A percentile compares a stretch with the other conserved stretches of the same genome.
phyloP scores from a whole-genome alignment of 1,139 yeast species.

The Insectozyma bohioensis region DNA sequence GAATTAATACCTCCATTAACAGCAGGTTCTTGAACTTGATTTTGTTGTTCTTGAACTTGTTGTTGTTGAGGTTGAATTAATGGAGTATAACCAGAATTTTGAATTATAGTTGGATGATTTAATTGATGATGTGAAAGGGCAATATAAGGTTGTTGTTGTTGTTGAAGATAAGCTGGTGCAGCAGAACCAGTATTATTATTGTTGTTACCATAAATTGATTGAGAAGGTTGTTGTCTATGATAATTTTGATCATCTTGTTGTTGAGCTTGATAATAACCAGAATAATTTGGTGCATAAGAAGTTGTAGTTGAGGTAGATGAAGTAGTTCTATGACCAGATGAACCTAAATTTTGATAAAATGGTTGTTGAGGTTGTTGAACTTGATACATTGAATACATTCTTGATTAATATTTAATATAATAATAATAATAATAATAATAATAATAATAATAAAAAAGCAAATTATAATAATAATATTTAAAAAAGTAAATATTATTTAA shows the following conservation, averaged over 20 bases:
- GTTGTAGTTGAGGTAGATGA: constrained; percentile 17
- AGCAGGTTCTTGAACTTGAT: constrained; percentile 16
- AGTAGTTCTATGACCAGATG: constrained; percentile 41
- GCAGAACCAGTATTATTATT: not conserved
- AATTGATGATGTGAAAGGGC: not conserved
- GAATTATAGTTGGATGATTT: not conserved
- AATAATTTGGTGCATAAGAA: constrained; percentile 19
- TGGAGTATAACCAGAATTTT: constrained; percentile 8
- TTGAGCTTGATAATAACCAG: constrained; percentile 15
- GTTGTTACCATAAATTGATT: not conserved
- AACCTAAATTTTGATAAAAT: constrained; percentile 30
- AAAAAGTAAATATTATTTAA: too few species aligned
- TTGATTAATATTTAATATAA: too few species aligned
- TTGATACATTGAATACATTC: constrained; percentile 4
- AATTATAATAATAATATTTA: too few species aligned
- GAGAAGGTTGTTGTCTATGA: constrained; percentile 6
- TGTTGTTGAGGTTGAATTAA: constrained; percentile 8
- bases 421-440: too few species aligned
- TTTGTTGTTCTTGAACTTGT: constrained; percentile 14
- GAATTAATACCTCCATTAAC: constrained; percentile 75
- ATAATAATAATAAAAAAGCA: too few species aligned
- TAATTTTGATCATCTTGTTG: constrained; percentile 15
- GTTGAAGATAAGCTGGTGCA: not conserved
- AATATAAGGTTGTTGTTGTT: constrained; percentile 9
- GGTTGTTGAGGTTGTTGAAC: constrained; percentile 17